Evolutionary conservation across 495 filamentous ascomycete genomes (phyloP), one percentile per base, ranked within the genome.

Genomic region (Lentithecium fluviatile): DNA sequence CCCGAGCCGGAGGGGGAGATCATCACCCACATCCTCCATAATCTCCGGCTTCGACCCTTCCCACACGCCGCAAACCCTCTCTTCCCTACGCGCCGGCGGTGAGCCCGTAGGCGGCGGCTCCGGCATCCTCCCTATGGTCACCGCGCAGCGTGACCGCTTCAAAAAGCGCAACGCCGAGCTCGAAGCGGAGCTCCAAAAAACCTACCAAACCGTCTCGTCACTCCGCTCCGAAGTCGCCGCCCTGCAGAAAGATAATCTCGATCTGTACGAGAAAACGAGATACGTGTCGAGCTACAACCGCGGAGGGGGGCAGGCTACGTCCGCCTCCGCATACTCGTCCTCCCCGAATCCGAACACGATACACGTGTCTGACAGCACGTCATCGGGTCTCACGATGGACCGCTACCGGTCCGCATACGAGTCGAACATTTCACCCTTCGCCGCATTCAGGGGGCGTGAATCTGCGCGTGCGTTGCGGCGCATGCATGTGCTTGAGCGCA

Each of bases 121-220:
- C 1, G 91, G 91, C 19, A 95, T 99, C 59, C 78, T 99, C 24
- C 94, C 95, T 24, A 99, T 99, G 94, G 87, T 99, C 56, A 95
- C 94, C 47, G 94, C 94, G 19, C 94, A 99, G 73, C 86, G 94
- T 60, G 94, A 99, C 74, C 89, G 94, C 42, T 99, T 99, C 82
- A 97, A 96, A 79, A 90, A 95, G 79, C 87, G 91, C 65, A 97
- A 95, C 60, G 74, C 85, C 1, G 89, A 97, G 70, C 83, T 99
- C 43, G 95, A 97, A 72, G 83, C 89, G 47, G 92, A 97, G 67
- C 79, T 97, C 19, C 89, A 89, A 6, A 91, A 94, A 58, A 77
- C 80, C 51, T 89, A 97, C 69, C 82, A 79, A 38, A 87, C 84
- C 0, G 86, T 97, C 24, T 91, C 93, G 21, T 87, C 91, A 10